A percentile compares a stretch with the other conserved stretches of the same genome.
These are phyloP conservation scores for Claviceps fusiformis DNA, from an alignment of 2,329 filamentous ascomycete genomes.

Conservation along the genomic window DNA sequence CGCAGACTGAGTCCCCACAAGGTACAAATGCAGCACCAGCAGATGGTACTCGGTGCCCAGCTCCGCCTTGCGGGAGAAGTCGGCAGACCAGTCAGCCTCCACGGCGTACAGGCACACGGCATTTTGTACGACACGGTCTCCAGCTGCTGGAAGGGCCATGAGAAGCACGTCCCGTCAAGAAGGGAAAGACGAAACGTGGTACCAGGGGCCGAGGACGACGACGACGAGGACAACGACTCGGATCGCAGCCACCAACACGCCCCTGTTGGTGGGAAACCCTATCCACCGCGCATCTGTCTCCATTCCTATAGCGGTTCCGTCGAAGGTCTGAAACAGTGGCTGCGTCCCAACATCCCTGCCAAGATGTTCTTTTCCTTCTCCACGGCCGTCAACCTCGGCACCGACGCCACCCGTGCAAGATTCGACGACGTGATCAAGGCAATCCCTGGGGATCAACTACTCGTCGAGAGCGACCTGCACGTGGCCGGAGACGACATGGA, in stretches of 20 bases:
- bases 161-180: conserved; percentile 46
- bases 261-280: conserved; percentile 37
- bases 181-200: conserved; percentile 40
- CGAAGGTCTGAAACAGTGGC: conserved; percentile 65
- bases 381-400: conserved; percentile 61
- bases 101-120: conserved; percentile 66
- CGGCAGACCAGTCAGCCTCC: conserved; percentile 51
- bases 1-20: conserved; percentile 52
- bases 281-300: conserved; percentile 78
- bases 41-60: conserved; percentile 50
- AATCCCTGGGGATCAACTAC: conserved; percentile 63
- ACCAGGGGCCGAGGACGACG: conserved; percentile 28
- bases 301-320: conserved; percentile 80
- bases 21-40: conserved; percentile 57
- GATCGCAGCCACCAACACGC: conserved; percentile 21
- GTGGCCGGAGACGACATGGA: conserved; percentile 75
- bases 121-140: conserved; percentile 51
- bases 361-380: conserved; percentile 85
- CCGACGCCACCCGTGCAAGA: conserved; percentile 28
- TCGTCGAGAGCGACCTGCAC: conserved; percentile 87
- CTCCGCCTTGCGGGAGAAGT: conserved; percentile 57
- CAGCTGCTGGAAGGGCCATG: conserved; percentile 56
- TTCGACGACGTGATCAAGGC: conserved; percentile 54
- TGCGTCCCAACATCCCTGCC: conserved; percentile 57
- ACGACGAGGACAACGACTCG: conserved; percentile 10